Evolutionary conservation across 345 rosid species (phyloP).

Genomic region (Citrus trifoliata): DNA sequence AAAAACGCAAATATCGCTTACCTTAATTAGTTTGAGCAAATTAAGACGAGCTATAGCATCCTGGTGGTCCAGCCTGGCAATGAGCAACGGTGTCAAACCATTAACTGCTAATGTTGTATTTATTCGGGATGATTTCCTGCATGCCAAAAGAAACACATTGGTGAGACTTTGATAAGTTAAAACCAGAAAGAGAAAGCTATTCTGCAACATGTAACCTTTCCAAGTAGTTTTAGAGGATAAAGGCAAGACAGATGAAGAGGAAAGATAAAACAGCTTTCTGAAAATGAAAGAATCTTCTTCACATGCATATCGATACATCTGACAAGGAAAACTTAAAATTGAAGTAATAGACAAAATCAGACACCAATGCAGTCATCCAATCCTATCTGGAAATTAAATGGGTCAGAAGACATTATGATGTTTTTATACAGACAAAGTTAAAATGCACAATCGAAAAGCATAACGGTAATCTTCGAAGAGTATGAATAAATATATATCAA

Average conservation of each 20-base stretch:
- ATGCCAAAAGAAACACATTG: constrained; percentile 16
- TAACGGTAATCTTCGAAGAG: not conserved
- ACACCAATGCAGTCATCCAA: not conserved
- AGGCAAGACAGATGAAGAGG: not conserved
- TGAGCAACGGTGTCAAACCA: constrained; percentile 90
- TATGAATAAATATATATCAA: not conserved
- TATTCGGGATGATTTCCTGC: constrained; percentile 91
- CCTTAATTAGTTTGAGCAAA: constrained; percentile 93
- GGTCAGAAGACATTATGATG: not conserved
- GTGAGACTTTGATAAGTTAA: not conserved
- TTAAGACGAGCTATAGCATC: constrained; percentile 98
- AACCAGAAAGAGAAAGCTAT: not conserved
- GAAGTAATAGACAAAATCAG: not conserved
- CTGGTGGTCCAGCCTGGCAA: constrained; percentile 86
- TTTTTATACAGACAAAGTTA: not conserved
- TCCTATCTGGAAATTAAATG: not conserved
- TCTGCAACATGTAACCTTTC: not conserved
- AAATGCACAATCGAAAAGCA: not conserved
- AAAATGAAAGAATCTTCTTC: not conserved
- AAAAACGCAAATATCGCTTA: not conserved
- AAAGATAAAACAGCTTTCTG: not conserved
- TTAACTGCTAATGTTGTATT: constrained; percentile 93
- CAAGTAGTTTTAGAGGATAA: not conserved
- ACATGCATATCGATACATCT: not conserved
- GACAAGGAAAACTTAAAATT: not conserved